These are phyloP conservation scores for Fusarium oligoseptatum DNA, from an alignment of 2,329 filamentous ascomycete species.

Conservation along the genomic window DNA sequence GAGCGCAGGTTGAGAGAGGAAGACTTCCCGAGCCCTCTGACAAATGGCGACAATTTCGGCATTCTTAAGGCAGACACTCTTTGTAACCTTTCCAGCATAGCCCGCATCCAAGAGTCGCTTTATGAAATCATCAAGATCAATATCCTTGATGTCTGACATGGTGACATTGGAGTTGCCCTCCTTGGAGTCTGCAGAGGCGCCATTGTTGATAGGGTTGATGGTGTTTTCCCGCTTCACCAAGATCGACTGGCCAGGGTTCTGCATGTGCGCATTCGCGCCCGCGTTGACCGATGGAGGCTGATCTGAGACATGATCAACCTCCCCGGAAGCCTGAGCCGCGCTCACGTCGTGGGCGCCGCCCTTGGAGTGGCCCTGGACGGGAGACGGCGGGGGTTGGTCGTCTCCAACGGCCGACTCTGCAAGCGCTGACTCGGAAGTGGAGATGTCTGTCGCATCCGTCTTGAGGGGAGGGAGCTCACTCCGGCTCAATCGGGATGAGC, in stretches of 20 bases:
- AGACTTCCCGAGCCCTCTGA: slow-evolving; percentile 86
- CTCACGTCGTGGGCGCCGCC: slow-evolving; percentile 82
- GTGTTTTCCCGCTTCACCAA: slow-evolving; percentile 83
- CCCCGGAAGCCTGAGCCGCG: slow-evolving; percentile 85
- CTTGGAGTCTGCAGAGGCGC: slow-evolving; percentile 58
- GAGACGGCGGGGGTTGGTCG: slow-evolving; percentile 81
- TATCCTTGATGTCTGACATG: slow-evolving; percentile 90
- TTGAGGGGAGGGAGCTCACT: slow-evolving; percentile 58
- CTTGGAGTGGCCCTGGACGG: slow-evolving; percentile 81
- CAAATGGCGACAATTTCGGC: slow-evolving; percentile 97
- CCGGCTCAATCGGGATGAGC: slow-evolving; percentile 60
- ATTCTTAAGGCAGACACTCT: slow-evolving; percentile 97
- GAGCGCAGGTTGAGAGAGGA: slow-evolving; percentile 91
- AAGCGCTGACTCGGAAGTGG: slow-evolving; percentile 57
- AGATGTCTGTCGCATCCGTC: slow-evolving; percentile 58
- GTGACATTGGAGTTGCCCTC: slow-evolving; percentile 73
- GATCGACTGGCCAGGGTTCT: slow-evolving; percentile 89
- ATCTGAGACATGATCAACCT: slow-evolving; percentile 95
- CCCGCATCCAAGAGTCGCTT: slow-evolving; percentile 93
- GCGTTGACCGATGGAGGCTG: slow-evolving; percentile 79
- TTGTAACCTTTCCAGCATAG: slow-evolving; percentile 96
- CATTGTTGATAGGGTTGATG: slow-evolving; percentile 72
- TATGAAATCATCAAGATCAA: slow-evolving; percentile 98
- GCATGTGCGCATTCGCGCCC: slow-evolving; percentile 68
- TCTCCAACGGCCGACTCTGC: slow-evolving; percentile 55